Evolutionary conservation across 176 grass and related monocot species (phyloP), one percentile per base, ranked within the genome.

Genomic region (Triticum urartu): DNA sequence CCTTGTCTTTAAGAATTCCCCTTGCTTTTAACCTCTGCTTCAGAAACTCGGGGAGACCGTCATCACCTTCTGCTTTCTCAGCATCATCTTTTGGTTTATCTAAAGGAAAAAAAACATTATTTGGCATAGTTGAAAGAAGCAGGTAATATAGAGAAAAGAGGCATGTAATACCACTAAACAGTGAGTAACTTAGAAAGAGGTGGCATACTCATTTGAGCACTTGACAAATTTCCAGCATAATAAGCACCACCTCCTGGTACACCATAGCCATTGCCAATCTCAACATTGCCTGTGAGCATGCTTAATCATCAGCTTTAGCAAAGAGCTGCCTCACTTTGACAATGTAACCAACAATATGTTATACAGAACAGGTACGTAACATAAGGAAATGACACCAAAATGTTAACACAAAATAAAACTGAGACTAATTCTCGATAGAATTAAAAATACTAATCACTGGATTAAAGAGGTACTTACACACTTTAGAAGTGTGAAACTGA

Each of bases 211-310:
- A 79, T 81, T 84, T 92, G 89, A 78, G 43, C n/a, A 85, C 61
- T 61, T 85, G 92, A 73, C 33, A 79, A 65, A 20, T 84, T 82
- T 43, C 85, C 81, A 85, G 94, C 74, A 94, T 91, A 92, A 91
- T 99, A 99, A 88, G 94, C 93, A 93, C 97, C 80, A 0, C 94
- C 97, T 80, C 97, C 97, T 61, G 97, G 97, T 88, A 99, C 94
- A 75, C 94, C 97, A 88, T 96, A 99, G 81, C 97, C 97, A 93
- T 99, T 99, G 81, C 97, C 97, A 90, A 99, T 99, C 77, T 99
- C 94, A 68, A 81, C 75, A 66, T 99, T 94, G 33, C 90, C 97
- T 99, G 84, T 81, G 66, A 83, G 60, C 36, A 76, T 89, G 70
- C n/a, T 64, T 47, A 75, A 54, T 20, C 68, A 80, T 87, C 62